Conservation (phyloP, 2,329 filamentous ascomycete genomes). For the Rutstroemia sp. region DNA sequence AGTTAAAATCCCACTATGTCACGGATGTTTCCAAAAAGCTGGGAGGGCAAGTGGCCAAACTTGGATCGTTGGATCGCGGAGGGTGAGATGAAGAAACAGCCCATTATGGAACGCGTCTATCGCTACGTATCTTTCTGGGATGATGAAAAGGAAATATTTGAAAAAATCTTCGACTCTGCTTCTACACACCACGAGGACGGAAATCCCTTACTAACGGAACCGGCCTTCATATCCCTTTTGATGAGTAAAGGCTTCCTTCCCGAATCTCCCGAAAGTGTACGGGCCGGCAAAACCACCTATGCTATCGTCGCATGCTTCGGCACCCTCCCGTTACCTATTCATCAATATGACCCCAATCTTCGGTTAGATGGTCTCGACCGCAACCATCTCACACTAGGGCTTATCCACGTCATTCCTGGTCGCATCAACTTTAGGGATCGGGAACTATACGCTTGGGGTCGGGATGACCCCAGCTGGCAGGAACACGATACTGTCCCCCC, state of each 20-base stretch:
- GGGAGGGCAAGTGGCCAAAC: not conserved
- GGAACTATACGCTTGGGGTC: not conserved
- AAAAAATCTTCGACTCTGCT: not conserved
- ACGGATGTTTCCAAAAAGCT: not conserved
- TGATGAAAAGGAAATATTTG: not conserved
- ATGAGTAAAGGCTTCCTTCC: not conserved
- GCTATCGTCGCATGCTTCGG: not conserved
- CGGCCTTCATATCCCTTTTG: not conserved
- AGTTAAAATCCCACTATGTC: not conserved
- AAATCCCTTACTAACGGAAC: not conserved
- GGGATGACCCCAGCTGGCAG: no score
- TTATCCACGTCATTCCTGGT: not conserved
- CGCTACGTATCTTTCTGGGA: not conserved
- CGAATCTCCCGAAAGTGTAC: not conserved
- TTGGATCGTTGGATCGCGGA: not conserved
- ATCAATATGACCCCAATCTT: not conserved
- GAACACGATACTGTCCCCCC: not conserved
- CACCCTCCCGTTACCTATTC: not conserved
- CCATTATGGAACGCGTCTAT: not conserved
- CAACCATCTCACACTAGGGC: not conserved
- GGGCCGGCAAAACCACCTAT: not conserved
- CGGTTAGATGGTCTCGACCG: not conserved
- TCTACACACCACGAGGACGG: not conserved
- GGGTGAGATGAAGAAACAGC: not conserved
- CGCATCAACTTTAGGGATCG: not conserved